Percentiles rank a stretch among this genome's conserved stretches.
phyloP scores from a whole-genome alignment of 2,329 filamentous ascomycete genomes.

The Ploettnerulaceae sp. region DNA sequence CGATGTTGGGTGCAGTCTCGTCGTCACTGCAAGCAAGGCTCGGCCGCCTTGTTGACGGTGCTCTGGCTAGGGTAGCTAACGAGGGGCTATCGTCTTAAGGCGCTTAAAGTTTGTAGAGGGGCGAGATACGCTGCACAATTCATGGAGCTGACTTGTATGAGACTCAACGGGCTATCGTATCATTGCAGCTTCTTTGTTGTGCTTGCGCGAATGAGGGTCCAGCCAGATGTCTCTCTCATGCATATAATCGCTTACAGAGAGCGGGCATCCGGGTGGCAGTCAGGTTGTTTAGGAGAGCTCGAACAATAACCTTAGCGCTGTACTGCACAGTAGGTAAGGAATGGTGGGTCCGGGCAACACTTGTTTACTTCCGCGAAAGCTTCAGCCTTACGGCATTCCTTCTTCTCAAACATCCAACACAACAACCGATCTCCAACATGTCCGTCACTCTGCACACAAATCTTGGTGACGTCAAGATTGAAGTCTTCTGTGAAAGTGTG shows the following conservation, averaged over 20 bases:
- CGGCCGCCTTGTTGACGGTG: slow-evolving; percentile 17
- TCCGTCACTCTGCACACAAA: slow-evolving; percentile 79
- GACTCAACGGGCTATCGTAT: slow-evolving; percentile 1
- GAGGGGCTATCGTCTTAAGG: not conserved
- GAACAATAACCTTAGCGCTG: not conserved
- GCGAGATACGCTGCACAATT: not conserved
- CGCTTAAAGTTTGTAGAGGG: not conserved
- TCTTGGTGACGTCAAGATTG: slow-evolving; percentile 86
- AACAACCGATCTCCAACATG: slow-evolving; percentile 39
- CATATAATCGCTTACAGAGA: slow-evolving; percentile 14
- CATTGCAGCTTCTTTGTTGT: not conserved
- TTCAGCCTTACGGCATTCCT: slow-evolving; percentile 8
- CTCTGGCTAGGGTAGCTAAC: not conserved
- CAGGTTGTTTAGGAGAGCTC: not conserved
- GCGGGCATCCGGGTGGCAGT: too few species aligned
- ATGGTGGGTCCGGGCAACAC: not conserved
- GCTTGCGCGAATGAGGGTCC: slow-evolving; percentile 2
- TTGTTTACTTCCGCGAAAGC: slow-evolving; percentile 7
- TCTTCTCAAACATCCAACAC: slow-evolving; percentile 1
- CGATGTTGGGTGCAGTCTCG: slow-evolving; percentile 7
- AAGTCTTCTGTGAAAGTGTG: slow-evolving; percentile 92
- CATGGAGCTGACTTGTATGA: slow-evolving; percentile 1
- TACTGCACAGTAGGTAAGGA: not conserved
- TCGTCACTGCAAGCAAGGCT: slow-evolving; percentile 31
- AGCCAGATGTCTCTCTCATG: not conserved